A percentile compares a stretch with the other conserved stretches of the same genome.
phyloP scores from a whole-genome alignment of 2,329 filamentous ascomycete species.

The Trichoderma oligosporum region DNA sequence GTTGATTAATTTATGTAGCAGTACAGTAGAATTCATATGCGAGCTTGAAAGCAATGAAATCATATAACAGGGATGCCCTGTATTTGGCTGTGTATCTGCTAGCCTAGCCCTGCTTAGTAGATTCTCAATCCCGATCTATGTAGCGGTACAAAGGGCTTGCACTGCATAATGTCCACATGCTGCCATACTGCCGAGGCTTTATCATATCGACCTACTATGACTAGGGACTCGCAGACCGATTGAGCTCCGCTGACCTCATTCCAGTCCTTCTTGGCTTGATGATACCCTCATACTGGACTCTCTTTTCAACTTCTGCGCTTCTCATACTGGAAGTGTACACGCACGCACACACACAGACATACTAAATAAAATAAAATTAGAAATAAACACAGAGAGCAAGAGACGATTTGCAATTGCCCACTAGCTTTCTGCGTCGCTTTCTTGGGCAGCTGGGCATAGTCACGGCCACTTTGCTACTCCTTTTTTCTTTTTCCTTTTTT shows the following conservation, averaged over 20 bases:
- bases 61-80: not conserved
- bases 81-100: not conserved
- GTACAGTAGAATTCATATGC: not conserved
- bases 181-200: slow-evolving; percentile 13
- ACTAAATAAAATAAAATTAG: too few relatives aligned
- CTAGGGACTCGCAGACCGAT: too few relatives aligned
- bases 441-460: not conserved
- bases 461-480: not conserved
- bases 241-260: too few relatives aligned
- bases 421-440: not conserved
- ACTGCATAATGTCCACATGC: slow-evolving; percentile 3
- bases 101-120: too few relatives aligned
- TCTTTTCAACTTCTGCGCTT: not conserved
- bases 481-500: too few relatives aligned
- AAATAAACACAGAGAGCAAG: not conserved
- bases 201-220: too few relatives aligned
- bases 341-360: too few relatives aligned
- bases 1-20: not conserved
- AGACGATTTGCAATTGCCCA: not conserved
- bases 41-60: not conserved
- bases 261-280: not conserved
- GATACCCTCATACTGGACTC: slow-evolving; percentile 5
- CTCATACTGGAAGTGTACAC: not conserved
- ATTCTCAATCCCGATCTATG: not conserved
- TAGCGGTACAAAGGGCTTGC: not conserved